phyloP scores from a whole-genome alignment of 768 basidiomycete genomes.

The Exsudoporus frostii region DNA sequence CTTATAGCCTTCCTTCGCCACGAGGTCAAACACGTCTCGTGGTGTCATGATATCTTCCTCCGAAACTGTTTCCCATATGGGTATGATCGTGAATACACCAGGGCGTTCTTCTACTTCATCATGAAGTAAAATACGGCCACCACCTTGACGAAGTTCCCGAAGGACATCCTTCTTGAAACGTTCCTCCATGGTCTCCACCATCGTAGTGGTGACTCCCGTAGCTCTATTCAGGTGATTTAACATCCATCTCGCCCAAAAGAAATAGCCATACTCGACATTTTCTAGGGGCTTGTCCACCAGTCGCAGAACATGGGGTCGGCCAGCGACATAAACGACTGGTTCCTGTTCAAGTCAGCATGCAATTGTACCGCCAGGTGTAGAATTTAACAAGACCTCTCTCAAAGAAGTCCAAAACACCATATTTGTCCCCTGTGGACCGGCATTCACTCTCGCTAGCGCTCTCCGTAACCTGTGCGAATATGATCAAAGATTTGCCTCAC shows the following conservation, averaged over 20 bases:
- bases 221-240: constrained; percentile 48
- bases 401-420: constrained; percentile 92
- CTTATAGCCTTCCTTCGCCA: constrained; percentile 73
- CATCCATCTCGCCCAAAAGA: not conserved
- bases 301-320: constrained; percentile 86
- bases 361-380: not conserved
- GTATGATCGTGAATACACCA: constrained; percentile 86
- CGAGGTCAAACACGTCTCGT: constrained; percentile 73
- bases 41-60: constrained; percentile 87
- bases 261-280: constrained; percentile 78
- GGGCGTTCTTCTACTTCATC: constrained; percentile 95
- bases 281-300: constrained; percentile 84
- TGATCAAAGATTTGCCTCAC: not conserved
- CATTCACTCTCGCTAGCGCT: constrained; percentile 76
- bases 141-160: constrained; percentile 64
- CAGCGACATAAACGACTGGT: constrained; percentile 87
- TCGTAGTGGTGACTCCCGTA: constrained; percentile 86
- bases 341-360: constrained; percentile 47
- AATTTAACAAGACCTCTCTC: constrained; percentile 60
- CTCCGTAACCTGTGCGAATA: constrained; percentile 56
- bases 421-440: constrained; percentile 71
- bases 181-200: constrained; percentile 90
- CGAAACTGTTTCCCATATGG: constrained; percentile 88
- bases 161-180: constrained; percentile 86
- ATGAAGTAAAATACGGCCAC: constrained; percentile 83